phyloP scores from a whole-genome alignment of 306 rosid genomes.

The Sindora glabra region DNA sequence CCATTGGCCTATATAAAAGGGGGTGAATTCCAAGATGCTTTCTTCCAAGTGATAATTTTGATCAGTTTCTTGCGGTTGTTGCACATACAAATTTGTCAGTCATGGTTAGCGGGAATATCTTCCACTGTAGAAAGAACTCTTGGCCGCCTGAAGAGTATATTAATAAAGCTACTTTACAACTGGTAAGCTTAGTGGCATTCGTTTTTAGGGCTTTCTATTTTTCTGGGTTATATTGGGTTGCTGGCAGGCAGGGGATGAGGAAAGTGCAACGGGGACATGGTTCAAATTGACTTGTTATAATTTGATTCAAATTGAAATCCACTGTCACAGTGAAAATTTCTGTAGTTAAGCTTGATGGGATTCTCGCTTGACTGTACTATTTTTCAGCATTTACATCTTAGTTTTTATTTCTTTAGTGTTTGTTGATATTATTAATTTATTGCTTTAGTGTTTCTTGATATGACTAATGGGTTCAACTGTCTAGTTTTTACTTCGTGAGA shows the following conservation, averaged over 20 bases:
- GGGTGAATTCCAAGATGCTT: not conserved
- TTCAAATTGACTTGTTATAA: not conserved
- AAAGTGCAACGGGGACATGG: not conserved
- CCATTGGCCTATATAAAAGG: not conserved
- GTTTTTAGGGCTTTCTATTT: not conserved
- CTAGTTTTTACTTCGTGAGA: not conserved
- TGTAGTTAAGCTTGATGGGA: not conserved
- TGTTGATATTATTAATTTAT: too few relatives aligned
- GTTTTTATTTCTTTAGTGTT: too few relatives aligned
- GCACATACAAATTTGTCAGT: slow-evolving; percentile 5
- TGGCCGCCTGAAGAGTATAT: slow-evolving; percentile 96
- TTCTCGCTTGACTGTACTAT: too few relatives aligned
- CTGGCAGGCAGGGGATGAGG: not conserved
- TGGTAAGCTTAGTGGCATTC: slow-evolving; percentile 29
- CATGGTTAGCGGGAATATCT: slow-evolving; percentile 69
- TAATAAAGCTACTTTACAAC: slow-evolving; percentile 62
- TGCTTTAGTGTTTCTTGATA: too few relatives aligned
- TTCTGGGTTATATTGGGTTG: slow-evolving; percentile 8
- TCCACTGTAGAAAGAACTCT: slow-evolving; percentile 80
- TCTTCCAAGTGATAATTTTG: not conserved
- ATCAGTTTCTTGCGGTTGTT: not conserved
- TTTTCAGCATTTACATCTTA: too few relatives aligned
- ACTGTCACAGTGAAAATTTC: not conserved
- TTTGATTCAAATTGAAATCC: slow-evolving; percentile 2
- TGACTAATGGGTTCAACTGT: too few relatives aligned